A percentile compares a stretch with the other conserved stretches of the same genome.
Evolutionary conservation across 2,329 filamentous ascomycete genomes (phyloP).

Genomic region (Hypoxylon sp.): DNA sequence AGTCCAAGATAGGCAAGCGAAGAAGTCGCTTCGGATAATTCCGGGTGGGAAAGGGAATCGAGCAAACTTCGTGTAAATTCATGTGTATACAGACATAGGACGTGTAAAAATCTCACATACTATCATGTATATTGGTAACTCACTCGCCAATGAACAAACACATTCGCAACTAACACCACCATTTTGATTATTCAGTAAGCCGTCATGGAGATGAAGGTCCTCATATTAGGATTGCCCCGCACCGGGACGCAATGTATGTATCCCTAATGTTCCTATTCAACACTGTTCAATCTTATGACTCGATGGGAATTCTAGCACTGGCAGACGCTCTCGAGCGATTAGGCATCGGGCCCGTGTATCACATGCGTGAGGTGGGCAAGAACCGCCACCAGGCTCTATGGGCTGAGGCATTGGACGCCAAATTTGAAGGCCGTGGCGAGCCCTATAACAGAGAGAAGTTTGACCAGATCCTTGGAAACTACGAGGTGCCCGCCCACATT

Average conservation of each 20-base stretch:
- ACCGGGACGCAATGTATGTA: constrained; percentile 51
- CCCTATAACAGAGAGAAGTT: constrained; percentile 50
- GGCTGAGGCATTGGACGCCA: constrained; percentile 51
- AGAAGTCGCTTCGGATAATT: constrained; percentile 16
- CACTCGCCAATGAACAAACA: not conserved
- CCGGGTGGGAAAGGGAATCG: constrained; percentile 10
- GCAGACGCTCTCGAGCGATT: constrained; percentile 49
- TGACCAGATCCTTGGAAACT: constrained; percentile 52
- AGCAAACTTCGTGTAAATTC: constrained; percentile 10
- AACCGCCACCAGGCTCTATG: constrained; percentile 52
- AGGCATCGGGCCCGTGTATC: constrained; percentile 51
- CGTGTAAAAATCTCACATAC: not conserved
- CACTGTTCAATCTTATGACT: constrained; percentile 7
- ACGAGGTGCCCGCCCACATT: constrained; percentile 42
- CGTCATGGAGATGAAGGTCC: constrained; percentile 47
- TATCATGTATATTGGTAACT: constrained; percentile 20
- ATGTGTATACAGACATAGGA: not conserved
- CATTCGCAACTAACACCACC: constrained; percentile 1
- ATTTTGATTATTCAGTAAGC: not conserved
- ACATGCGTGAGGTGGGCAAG: constrained; percentile 51
- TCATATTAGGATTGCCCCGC: constrained; percentile 51
- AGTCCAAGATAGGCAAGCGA: constrained; percentile 21
- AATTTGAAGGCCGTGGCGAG: constrained; percentile 46
- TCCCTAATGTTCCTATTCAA: not conserved
- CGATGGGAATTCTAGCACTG: constrained; percentile 41